Percentiles rank a stretch among this genome's conserved stretches.
phyloP scores from a whole-genome alignment of 805 yeast species.

The Sugiyamaella floridensis region DNA sequence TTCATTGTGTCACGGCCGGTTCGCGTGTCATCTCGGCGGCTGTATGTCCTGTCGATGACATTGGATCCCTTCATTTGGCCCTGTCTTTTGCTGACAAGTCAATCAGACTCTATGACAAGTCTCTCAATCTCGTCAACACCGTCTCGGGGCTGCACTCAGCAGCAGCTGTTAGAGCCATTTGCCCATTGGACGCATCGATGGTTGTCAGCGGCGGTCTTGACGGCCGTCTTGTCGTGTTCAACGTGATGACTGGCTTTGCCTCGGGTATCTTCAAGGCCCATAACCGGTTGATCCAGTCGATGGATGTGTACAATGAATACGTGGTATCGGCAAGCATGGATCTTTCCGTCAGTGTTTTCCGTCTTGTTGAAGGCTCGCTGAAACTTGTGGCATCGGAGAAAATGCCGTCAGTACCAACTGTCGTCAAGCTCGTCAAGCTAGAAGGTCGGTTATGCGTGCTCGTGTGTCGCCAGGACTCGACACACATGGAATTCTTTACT shows the following conservation, averaged over 20 bases:
- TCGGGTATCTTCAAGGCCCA: constrained; percentile 32
- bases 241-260: constrained; percentile 12
- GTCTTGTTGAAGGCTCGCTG: constrained; percentile 1
- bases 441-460: constrained; percentile 35
- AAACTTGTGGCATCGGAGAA: background rate
- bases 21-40: constrained; percentile 1
- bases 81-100: constrained; percentile 12
- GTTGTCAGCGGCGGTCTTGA: constrained; percentile 47
- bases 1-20: background rate
- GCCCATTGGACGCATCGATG: constrained; percentile 21
- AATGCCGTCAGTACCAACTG: constrained; percentile 10
- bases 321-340: constrained; percentile 34
- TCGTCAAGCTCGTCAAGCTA: constrained; percentile 4
- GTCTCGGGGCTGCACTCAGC: constrained; percentile 9
- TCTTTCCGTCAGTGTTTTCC: constrained; percentile 16
- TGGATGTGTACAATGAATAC: constrained; percentile 34
- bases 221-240: constrained; percentile 36
- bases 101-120: constrained; percentile 1
- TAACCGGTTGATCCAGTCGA: constrained; percentile 32
- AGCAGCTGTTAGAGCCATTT: constrained; percentile 10
- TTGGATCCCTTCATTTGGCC: background rate
- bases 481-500: constrained; percentile 45
- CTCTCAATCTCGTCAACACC: constrained; percentile 5
- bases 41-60: background rate
- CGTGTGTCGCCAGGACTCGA: constrained; percentile 54